A percentile compares a stretch with the other conserved stretches of the same genome.
Conservation (phyloP, 1,139 yeast genomes). For the Schwanniomyces etchellsii region DNA sequence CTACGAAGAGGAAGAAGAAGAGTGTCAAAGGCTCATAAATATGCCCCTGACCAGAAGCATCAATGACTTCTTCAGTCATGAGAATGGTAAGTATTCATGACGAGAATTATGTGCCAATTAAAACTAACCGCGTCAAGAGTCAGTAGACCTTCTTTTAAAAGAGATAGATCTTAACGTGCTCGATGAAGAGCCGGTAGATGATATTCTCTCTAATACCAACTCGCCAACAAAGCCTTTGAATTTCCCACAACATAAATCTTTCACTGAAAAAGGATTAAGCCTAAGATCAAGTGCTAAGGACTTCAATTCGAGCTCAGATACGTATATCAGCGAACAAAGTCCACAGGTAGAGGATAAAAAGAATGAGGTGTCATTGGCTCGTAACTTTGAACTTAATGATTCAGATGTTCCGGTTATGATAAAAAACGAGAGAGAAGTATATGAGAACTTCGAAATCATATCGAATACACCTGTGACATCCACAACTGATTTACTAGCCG, state of each 20-base stretch:
- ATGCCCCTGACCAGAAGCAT: background rate
- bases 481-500: conserved; percentile 12
- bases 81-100: conserved; percentile 21
- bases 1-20: conserved; percentile 1
- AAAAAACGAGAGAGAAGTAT: conserved; percentile 9
- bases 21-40: background rate
- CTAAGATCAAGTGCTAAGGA: conserved; percentile 12
- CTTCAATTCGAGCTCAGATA: conserved; percentile 39
- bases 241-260: conserved; percentile 14
- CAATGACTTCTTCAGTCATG: conserved; percentile 19
- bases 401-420: background rate
- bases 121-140: too few relatives aligned
- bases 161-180: conserved; percentile 15
- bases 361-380: conserved; percentile 15
- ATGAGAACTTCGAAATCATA: conserved; percentile 23
- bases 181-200: conserved; percentile 3
- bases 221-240: conserved; percentile 35
- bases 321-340: conserved; percentile 32
- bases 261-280: background rate
- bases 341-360: conserved; percentile 6
- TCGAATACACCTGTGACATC: conserved; percentile 25
- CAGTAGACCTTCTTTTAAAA: conserved; percentile 22
- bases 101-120: background rate
- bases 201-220: conserved; percentile 12
- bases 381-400: conserved; percentile 18